Evolutionary conservation across 2,329 filamentous ascomycete species (phyloP), one percentile per base, ranked within the genome.

Genomic region (Pseudocercospora vitis): DNA sequence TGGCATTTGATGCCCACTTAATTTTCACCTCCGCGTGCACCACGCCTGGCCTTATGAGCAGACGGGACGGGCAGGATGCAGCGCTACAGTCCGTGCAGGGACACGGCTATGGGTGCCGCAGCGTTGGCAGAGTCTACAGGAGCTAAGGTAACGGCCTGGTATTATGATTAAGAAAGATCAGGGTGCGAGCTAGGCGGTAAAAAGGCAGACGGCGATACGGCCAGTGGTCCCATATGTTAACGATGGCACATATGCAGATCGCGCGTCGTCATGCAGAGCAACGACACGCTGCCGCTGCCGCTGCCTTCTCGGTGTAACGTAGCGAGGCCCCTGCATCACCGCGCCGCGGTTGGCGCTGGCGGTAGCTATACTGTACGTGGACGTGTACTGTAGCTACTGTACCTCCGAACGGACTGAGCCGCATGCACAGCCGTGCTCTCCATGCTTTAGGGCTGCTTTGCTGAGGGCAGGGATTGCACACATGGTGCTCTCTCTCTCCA

Each of bases 171-270:
- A n/a, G n/a, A n/a, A n/a, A n/a, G n/a, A n/a, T 32, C 50, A 53
- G 42, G 50, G 50, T 53, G 50, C 12, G 29, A 32, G 44, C 42
- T 48, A 48, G 51, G 21, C 45, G 45, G 40, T 19, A 53, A 46
- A 46, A 48, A 42, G 50, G 23, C 39, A 42, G 40, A 29, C 42
- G 42, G 42, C 50, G 46, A 52, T 35, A 42, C 50, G 18, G 33
- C 29, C 26, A 32, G 26, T 19, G 23, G 37, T 11, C 16, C 14
- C 11, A 19, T 39, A 35, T 33, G 19, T 26, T 49, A 32, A 19
- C 37, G 47, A 49, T 49, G 37, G 47, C 31, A n/a, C n/a, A n/a
- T 49, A 24, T 33, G 31, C 14, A 39, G 47, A 49, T 49, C 32
- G 31, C 47, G 21, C 47, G 31, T 37, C 26, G 6, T 16, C 47